Evolutionary conservation across 208 protist species (phyloP).

Genomic region (Strigomonas culicis): DNA sequence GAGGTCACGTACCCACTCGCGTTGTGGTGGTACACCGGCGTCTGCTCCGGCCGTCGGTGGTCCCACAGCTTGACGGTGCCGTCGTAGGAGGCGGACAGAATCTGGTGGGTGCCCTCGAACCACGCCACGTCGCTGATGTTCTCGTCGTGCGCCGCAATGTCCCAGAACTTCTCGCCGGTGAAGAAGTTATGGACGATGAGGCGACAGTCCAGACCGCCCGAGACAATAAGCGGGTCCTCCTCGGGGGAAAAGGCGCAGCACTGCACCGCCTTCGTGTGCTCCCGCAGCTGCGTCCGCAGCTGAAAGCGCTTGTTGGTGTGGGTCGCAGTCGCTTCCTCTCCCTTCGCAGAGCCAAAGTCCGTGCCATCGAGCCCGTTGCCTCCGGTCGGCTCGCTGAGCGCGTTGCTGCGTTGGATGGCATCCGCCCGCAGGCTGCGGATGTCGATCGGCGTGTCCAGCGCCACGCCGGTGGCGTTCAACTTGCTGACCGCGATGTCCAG

Average conservation of each 20-base stretch:
- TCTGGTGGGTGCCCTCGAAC: constrained; percentile 65
- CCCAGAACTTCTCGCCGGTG: constrained; percentile 57
- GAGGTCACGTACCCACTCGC: constrained; percentile 73
- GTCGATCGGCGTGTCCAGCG: constrained; percentile 69
- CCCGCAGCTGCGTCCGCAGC: constrained; percentile 53
- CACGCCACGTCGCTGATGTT: constrained; percentile 70
- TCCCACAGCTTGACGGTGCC: constrained; percentile 86
- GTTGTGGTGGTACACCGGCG: constrained; percentile 52
- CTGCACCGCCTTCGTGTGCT: constrained; percentile 81
- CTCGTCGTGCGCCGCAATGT: constrained; percentile 68
- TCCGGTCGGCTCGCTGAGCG: constrained; percentile 4
- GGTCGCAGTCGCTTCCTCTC: background rate
- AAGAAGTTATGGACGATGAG: constrained; percentile 82
- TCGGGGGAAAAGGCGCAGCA: constrained; percentile 72
- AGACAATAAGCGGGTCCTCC: constrained; percentile 57
- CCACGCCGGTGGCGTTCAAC: constrained; percentile 63
- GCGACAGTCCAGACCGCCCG: constrained; percentile 74
- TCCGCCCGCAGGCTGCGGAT: constrained; percentile 68
- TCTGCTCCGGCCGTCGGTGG: constrained; percentile 34
- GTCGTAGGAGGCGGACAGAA: constrained; percentile 85
- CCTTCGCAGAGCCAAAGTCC: background rate
- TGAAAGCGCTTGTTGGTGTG: constrained; percentile 44
- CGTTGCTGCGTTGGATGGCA: constrained; percentile 30
- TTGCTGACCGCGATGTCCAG: constrained; percentile 88
- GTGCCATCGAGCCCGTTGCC: background rate